phyloP scores from a whole-genome alignment of 257 asterid species.

The Nicotiana knightiana region DNA sequence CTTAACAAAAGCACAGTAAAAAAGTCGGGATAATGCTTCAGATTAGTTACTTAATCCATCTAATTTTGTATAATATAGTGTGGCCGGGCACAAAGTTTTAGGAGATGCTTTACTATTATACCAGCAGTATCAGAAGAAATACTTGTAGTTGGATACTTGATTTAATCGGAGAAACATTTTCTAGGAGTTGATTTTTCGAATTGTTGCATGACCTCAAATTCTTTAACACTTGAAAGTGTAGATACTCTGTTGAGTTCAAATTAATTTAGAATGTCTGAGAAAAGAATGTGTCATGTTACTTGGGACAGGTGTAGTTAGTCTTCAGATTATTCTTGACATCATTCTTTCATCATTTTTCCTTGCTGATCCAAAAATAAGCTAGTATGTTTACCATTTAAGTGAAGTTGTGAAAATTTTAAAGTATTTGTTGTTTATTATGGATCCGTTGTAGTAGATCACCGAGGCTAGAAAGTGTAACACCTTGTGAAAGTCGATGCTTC shows the following conservation, averaged over 20 bases:
- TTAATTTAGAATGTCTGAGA: background rate
- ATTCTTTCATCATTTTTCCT: slow-evolving; percentile 9
- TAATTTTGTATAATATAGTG: background rate
- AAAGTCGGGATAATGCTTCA: background rate
- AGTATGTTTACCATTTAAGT: background rate
- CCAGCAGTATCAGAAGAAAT: background rate
- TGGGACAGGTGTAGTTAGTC: background rate
- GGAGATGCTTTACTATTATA: background rate
- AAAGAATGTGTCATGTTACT: background rate
- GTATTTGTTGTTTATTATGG: background rate
- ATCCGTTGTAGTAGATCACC: background rate
- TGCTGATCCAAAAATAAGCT: background rate
- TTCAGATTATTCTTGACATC: background rate
- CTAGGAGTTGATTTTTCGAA: background rate
- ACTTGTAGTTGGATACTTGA: background rate
- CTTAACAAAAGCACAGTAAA: background rate
- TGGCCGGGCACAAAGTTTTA: background rate
- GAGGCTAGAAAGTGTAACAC: background rate
- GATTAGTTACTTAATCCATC: background rate
- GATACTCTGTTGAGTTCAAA: background rate
- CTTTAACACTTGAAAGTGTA: background rate
- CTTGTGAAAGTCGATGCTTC: background rate
- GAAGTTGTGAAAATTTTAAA: background rate
- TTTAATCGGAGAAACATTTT: background rate
- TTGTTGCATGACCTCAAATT: background rate